A percentile compares a stretch with the other conserved stretches of the same genome.
Conservation (phyloP, 2,329 filamentous ascomycete species). For the Myriosclerotinia scirpicola region DNA sequence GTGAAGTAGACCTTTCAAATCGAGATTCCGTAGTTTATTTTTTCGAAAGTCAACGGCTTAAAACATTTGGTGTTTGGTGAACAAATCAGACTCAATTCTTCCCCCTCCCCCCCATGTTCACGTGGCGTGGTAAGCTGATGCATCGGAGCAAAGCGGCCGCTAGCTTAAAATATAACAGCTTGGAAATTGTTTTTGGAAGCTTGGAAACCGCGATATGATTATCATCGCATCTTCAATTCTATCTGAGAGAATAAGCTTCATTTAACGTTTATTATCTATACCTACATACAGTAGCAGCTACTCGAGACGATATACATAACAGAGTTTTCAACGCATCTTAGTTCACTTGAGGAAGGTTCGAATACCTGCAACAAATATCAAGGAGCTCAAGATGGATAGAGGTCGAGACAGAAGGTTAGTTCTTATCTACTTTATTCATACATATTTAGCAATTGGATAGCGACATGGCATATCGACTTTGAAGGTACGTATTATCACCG, state of each 20-base stretch:
- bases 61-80: background rate
- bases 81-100: background rate
- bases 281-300: background rate
- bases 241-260: background rate
- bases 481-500: background rate
- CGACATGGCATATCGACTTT: background rate
- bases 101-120: too few relatives aligned
- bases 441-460: constrained; percentile 4
- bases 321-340: background rate
- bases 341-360: background rate
- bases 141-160: constrained; percentile 17
- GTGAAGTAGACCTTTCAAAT: background rate
- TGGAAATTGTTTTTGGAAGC: constrained; percentile 19
- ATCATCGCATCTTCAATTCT: constrained; percentile 20
- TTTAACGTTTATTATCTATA: background rate
- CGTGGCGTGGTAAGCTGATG: background rate
- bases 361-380: background rate
- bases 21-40: background rate
- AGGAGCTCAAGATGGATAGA: constrained; percentile 15
- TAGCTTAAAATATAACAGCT: background rate
- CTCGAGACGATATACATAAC: constrained; percentile 10
- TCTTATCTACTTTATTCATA: constrained; percentile 24
- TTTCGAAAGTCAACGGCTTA: background rate
- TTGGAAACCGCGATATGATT: constrained; percentile 2
- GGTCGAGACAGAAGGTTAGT: constrained; percentile 46